Evolutionary conservation across 1,284 basidiomycete species (phyloP), one percentile per base, ranked within the genome.

Genomic region (Trametes hirsuta): DNA sequence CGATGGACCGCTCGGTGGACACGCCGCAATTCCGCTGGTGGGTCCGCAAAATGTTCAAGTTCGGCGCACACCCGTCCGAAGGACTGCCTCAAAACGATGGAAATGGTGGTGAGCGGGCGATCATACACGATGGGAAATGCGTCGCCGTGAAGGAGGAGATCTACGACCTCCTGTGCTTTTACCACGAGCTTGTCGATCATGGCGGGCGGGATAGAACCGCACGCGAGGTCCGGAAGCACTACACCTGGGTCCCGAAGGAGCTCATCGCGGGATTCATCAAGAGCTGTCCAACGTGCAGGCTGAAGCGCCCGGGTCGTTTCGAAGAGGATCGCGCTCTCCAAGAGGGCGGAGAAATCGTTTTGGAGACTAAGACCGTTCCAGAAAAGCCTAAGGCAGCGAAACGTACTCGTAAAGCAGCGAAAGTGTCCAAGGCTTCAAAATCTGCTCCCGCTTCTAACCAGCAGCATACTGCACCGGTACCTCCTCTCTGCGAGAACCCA

Each of bases 221-320:
- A 50, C 77, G 77, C 12, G 74, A 83, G 58, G 80, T 92, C 44
- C 79, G 85, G 53, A 76, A 83, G 61, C 81, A 84, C 66, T 92
- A 91, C 71, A 86, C 88, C 10, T 93, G 89, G 86, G 83, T 94
- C 44, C 91, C 91, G 14, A 92, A 91, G 73, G 88, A 88, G 68
- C 83, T 93, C 49, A 83, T 91, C 51, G 83, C 88, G 8, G 83
- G 83, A 59, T 93, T 92, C 68, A 85, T 93, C 70, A 86, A 86
- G 69, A 80, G 80, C 25, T 93, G 91, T 70, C 90, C 90, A 9
- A 86, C 87, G 10, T 93, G 91, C 66, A 77, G 68, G 37, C 59
- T 67, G 58, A 81, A 81, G 72, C 74, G 76, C 64, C 69, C 72
- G 39, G 75, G 75, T 21, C 68, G 68, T 34, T 66, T 42, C 35